Conservation (phyloP, 192 early-diverging fungal species). For the Coemansia sp. region DNA sequence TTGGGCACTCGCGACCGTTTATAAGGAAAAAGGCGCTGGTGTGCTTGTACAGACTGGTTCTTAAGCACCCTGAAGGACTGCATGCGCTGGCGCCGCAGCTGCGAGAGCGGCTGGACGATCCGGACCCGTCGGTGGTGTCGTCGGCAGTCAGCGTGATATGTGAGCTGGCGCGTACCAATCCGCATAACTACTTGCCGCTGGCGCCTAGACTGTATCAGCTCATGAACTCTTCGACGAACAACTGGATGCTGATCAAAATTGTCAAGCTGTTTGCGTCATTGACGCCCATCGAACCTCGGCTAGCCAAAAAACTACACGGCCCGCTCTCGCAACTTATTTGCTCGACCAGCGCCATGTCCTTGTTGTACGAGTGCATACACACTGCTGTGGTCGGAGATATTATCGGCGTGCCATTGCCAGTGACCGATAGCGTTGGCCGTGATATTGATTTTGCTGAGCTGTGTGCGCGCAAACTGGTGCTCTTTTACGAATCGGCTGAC, state of each 20-base stretch:
- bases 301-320: conserved; percentile 85
- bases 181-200: conserved; percentile 90
- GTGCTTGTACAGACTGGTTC: conserved; percentile 85
- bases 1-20: conserved; percentile 92
- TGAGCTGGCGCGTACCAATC: conserved; percentile 91
- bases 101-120: conserved; percentile 87
- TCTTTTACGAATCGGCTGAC: conserved; percentile 84
- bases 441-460: conserved; percentile 69
- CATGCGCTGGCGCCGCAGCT: conserved; percentile 78
- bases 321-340: conserved; percentile 85
- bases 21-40: conserved; percentile 91
- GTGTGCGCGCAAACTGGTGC: conserved; percentile 80
- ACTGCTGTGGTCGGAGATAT: conserved; percentile 91
- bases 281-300: conserved; percentile 89
- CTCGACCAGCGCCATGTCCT: conserved; percentile 91
- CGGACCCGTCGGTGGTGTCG: conserved; percentile 91
- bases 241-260: conserved; percentile 99
- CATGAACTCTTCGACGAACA: conserved; percentile 88
- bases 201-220: conserved; percentile 94
- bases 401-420: conserved; percentile 63
- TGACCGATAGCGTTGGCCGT: conserved; percentile 45
- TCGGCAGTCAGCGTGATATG: conserved; percentile 96
- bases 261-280: conserved; percentile 96
- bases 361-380: conserved; percentile 97
- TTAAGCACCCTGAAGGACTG: conserved; percentile 90